phyloP scores from a whole-genome alignment of 169 alveolate species.

The Babesia microti region DNA sequence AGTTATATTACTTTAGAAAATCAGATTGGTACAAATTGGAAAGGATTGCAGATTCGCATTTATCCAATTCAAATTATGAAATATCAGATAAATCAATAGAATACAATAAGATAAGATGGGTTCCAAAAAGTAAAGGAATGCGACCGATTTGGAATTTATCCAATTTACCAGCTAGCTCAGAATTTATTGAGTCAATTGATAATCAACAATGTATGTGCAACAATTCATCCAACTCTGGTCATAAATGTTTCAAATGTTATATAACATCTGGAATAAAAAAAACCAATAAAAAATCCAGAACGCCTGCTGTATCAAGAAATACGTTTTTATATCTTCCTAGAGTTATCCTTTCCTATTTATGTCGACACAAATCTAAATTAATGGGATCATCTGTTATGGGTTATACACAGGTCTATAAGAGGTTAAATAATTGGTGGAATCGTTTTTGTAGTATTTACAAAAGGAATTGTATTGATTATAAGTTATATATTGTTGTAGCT shows the following conservation, averaged over 20 bases:
- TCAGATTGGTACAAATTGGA: constrained; percentile 26
- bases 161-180: neutral
- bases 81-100: neutral
- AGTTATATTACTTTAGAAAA: constrained; percentile 21
- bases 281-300: neutral
- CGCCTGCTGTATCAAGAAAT: too few relatives aligned
- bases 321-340: constrained; percentile 14
- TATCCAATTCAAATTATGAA: too few relatives aligned
- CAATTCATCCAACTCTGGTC: neutral
- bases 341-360: constrained; percentile 16
- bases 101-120: constrained; percentile 18
- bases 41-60: neutral
- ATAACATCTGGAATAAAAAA: neutral
- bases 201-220: neutral
- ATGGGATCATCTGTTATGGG: constrained; percentile 39
- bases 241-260: constrained; percentile 3
- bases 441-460: constrained; percentile 4
- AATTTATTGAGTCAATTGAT: neutral
- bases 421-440: constrained; percentile 39
- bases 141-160: constrained; percentile 40
- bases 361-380: constrained; percentile 6
- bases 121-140: constrained; percentile 43
- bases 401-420: constrained; percentile 10
- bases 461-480: neutral
- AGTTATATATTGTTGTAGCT: constrained; percentile 21